Percentiles rank a stretch among this genome's conserved stretches.
Evolutionary conservation across 208 protist genomes (phyloP).

Genomic region (Leishmania amazonensis): DNA sequence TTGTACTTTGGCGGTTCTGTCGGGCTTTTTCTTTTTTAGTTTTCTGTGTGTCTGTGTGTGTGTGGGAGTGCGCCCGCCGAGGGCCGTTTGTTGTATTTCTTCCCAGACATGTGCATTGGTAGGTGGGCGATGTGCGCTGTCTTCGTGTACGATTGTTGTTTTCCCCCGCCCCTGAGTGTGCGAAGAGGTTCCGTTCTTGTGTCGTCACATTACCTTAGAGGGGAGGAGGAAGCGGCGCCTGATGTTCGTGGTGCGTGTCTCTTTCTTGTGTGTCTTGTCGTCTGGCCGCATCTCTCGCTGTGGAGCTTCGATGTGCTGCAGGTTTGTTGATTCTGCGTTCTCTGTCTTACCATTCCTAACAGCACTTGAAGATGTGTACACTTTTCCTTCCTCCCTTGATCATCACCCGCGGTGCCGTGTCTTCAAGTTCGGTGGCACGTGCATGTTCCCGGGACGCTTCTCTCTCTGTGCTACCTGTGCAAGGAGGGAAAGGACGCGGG

Average conservation of each 20-base stretch:
- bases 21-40: not conserved
- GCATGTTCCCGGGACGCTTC: too few relatives aligned
- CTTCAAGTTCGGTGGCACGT: not conserved
- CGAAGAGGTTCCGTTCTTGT: not conserved
- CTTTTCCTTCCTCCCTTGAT: not conserved
- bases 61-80: too few relatives aligned
- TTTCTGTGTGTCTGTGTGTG: too few relatives aligned
- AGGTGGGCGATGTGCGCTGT: not conserved
- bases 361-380: not conserved
- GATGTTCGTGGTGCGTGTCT: not conserved
- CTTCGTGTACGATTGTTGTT: not conserved
- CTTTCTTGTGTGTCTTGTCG: not conserved
- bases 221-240: not conserved
- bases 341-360: not conserved
- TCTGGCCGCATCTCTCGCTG: not conserved
- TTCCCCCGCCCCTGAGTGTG: not conserved
- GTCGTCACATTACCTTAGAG: not conserved
- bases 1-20: not conserved
- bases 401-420: not conserved
- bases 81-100: too few relatives aligned
- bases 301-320: not conserved
- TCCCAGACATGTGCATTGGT: not conserved
- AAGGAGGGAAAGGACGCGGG: not conserved
- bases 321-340: not conserved
- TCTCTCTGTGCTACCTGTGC: not conserved